phyloP scores from a whole-genome alignment of 768 basidiomycete species.

The Kwoniella dendrophila region DNA sequence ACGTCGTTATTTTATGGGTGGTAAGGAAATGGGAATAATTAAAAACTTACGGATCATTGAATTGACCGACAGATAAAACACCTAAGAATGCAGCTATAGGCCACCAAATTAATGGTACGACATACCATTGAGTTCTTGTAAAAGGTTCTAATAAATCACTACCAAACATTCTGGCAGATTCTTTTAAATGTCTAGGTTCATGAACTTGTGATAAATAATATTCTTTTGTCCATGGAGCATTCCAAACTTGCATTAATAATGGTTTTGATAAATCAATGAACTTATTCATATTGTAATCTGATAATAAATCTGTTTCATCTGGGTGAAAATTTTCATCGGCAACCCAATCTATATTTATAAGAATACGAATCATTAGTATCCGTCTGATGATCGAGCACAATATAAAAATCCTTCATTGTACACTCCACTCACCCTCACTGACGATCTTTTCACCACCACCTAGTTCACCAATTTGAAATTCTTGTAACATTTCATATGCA shows the following conservation, averaged over 20 bases:
- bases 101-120: conserved; percentile 86
- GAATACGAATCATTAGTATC: neutral
- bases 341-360: conserved; percentile 70
- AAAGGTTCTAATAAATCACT: conserved; percentile 78
- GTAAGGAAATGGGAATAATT: neutral
- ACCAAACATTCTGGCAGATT: conserved; percentile 85
- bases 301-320: conserved; percentile 76
- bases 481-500: conserved; percentile 88
- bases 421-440: conserved; percentile 67
- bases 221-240: conserved; percentile 71
- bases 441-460: conserved; percentile 75
- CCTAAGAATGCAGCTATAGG: conserved; percentile 82
- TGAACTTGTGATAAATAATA: conserved; percentile 97
- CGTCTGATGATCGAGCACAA: neutral
- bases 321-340: conserved; percentile 87
- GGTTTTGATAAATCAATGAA: conserved; percentile 90
- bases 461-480: conserved; percentile 80
- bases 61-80: conserved; percentile 72
- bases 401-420: conserved; percentile 7
- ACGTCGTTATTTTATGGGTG: conserved; percentile 6
- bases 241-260: conserved; percentile 80
- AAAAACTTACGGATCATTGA: conserved; percentile 59
- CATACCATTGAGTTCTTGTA: conserved; percentile 89
- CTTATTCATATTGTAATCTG: conserved; percentile 83
- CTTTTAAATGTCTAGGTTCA: conserved; percentile 82